These are phyloP conservation scores for Penicillium ucsense DNA, from an alignment of 495 filamentous ascomycete genomes.

Conservation along the genomic window DNA sequence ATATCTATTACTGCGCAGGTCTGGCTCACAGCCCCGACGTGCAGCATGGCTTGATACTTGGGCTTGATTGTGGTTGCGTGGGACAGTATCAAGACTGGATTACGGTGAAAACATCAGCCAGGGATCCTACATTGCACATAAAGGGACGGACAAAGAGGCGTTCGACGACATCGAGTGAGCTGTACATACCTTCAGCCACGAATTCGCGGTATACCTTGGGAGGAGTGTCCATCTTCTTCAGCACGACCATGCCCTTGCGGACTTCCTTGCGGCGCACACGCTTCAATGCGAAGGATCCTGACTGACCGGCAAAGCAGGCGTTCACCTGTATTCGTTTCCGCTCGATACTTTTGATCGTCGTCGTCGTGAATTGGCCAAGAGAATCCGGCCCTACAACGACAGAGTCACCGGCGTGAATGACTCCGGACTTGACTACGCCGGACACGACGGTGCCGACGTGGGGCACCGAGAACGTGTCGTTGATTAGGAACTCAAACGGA, in stretches of 20 bases:
- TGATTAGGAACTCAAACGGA: conserved; percentile 91
- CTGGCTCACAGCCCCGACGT: conserved; percentile 90
- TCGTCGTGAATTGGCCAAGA: conserved; percentile 83
- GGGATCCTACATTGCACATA: too few relatives aligned
- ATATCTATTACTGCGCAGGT: conserved; percentile 97
- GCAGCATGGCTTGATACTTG: conserved; percentile 97
- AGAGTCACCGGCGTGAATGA: conserved; percentile 83
- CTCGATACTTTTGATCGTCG: conserved; percentile 86
- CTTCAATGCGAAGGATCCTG: conserved; percentile 83
- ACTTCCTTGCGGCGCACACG: conserved; percentile 85
- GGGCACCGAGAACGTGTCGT: conserved; percentile 98
- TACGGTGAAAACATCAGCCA: too few relatives aligned
- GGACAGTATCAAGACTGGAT: conserved; percentile 76
- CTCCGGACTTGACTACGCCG: conserved; percentile 75
- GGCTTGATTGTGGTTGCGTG: conserved; percentile 98
- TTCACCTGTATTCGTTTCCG: conserved; percentile 88
- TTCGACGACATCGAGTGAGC: too few relatives aligned
- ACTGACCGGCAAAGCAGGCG: conserved; percentile 83
- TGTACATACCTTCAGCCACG: conserved; percentile 66
- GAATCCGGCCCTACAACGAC: conserved; percentile 88
- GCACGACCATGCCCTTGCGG: conserved; percentile 95
- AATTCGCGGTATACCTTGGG: conserved; percentile 86
- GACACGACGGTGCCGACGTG: conserved; percentile 95
- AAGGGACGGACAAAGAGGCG: too few relatives aligned
- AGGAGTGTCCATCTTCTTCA: conserved; percentile 67